phyloP scores from a whole-genome alignment of 1,284 basidiomycete genomes.

The Ceraceosorus bombacis region DNA sequence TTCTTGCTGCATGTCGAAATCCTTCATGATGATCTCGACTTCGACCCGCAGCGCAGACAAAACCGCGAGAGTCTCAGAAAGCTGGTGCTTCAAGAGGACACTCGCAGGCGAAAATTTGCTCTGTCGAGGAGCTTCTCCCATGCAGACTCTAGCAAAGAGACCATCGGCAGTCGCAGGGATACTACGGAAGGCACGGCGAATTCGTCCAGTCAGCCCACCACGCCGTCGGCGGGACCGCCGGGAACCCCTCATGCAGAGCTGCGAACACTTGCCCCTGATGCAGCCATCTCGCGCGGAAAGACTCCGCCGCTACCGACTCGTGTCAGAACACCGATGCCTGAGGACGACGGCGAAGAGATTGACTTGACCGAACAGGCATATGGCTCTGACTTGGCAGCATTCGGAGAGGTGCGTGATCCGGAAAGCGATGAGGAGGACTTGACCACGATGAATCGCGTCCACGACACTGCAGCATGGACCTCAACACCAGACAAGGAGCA shows the following conservation, averaged over 20 bases:
- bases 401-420: constrained; percentile 29
- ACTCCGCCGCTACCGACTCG: too few species aligned
- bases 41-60: constrained; percentile 71
- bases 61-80: constrained; percentile 77
- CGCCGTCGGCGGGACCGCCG: background rate
- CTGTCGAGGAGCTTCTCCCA: constrained; percentile 6
- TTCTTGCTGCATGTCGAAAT: constrained; percentile 91
- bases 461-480: constrained; percentile 43
- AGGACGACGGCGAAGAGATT: constrained; percentile 30
- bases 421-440: constrained; percentile 28
- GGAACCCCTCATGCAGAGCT: too few species aligned
- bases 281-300: background rate
- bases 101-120: constrained; percentile 45
- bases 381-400: constrained; percentile 38
- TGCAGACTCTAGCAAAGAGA: background rate
- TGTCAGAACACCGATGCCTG: background rate
- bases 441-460: constrained; percentile 33
- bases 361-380: constrained; percentile 46
- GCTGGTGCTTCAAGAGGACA: constrained; percentile 66
- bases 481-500: constrained; percentile 1
- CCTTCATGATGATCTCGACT: constrained; percentile 81
- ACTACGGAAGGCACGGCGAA: background rate
- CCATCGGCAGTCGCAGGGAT: background rate
- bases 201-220: background rate
- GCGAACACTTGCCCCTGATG: background rate